These are phyloP conservation scores for Ustilago trichophora DNA, from an alignment of 1,284 basidiomycete species.

Conservation along the genomic window DNA sequence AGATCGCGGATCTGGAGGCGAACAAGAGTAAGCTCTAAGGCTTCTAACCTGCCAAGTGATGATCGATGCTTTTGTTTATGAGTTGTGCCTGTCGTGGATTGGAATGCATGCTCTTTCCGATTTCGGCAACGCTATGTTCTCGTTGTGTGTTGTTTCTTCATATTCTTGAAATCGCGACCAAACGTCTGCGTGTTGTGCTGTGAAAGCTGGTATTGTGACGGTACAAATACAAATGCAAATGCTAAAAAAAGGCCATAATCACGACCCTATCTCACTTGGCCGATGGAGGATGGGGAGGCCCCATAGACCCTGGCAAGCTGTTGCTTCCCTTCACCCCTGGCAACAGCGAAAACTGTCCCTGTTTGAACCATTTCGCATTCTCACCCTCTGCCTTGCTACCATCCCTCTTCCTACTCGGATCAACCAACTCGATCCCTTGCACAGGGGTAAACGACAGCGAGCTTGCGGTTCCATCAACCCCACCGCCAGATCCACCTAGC, in stretches of 20 bases:
- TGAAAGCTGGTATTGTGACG: background rate
- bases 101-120: background rate
- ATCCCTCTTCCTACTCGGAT: slow-evolving; percentile 65
- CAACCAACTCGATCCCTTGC: slow-evolving; percentile 74
- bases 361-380: slow-evolving; percentile 67
- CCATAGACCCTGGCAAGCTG: slow-evolving; percentile 28
- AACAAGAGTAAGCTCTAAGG: slow-evolving; percentile 29
- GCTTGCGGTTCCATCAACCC: slow-evolving; percentile 78
- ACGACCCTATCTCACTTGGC: background rate
- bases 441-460: slow-evolving; percentile 93
- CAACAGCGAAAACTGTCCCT: slow-evolving; percentile 65
- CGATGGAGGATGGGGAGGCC: slow-evolving; percentile 22
- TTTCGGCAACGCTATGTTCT: no score
- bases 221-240: slow-evolving; percentile 25
- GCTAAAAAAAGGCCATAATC: background rate
- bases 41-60: no score
- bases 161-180: no score
- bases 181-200: no score
- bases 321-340: slow-evolving; percentile 35
- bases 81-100: background rate
- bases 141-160: no score
- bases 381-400: slow-evolving; percentile 48
- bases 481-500: background rate
- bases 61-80: background rate
- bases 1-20: slow-evolving; percentile 9